Conservation (phyloP, 1,284 basidiomycete species). For the Phylloboletellus chloephorus region DNA sequence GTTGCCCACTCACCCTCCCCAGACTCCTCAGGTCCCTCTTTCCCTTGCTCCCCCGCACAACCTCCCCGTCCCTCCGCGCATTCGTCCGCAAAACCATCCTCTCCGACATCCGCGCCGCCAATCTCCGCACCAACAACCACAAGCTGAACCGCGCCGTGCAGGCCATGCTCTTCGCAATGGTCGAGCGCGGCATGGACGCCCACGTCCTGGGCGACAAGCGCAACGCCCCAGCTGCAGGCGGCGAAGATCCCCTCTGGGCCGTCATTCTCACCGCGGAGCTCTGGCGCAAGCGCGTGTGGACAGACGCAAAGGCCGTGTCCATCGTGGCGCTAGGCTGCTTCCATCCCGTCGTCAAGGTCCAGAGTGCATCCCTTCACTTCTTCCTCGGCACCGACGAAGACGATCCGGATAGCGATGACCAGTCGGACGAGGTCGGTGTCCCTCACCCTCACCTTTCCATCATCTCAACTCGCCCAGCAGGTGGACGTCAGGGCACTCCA, state of each 20-base stretch:
- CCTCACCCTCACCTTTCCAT: neutral
- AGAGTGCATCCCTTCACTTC: slow-evolving; percentile 95
- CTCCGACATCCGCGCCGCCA: slow-evolving; percentile 92
- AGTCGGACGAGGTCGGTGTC: slow-evolving; percentile 56
- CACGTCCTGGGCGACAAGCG: slow-evolving; percentile 81
- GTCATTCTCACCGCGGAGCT: slow-evolving; percentile 91
- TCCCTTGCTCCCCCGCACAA: slow-evolving; percentile 87
- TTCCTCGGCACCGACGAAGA: slow-evolving; percentile 85
- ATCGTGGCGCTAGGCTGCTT: slow-evolving; percentile 91
- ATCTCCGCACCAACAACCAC: slow-evolving; percentile 86
- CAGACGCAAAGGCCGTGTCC: slow-evolving; percentile 89
- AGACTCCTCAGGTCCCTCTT: slow-evolving; percentile 90
- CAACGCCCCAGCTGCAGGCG: slow-evolving; percentile 50
- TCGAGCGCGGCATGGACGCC: slow-evolving; percentile 84
- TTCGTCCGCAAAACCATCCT: slow-evolving; percentile 94
- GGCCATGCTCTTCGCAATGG: slow-evolving; percentile 93
- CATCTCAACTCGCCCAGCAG: slow-evolving; percentile 36
- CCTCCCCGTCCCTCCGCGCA: slow-evolving; percentile 76
- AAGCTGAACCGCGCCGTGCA: slow-evolving; percentile 96
- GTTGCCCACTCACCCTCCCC: too few species aligned
- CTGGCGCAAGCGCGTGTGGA: slow-evolving; percentile 94
- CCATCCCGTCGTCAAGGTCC: slow-evolving; percentile 92
- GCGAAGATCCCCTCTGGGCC: slow-evolving; percentile 96
- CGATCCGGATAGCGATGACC: slow-evolving; percentile 65
- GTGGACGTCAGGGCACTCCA: slow-evolving; percentile 69